A percentile compares a stretch with the other conserved stretches of the same genome.
Evolutionary conservation across 352 stramenopile species (phyloP).

Genomic region (Phytophthora sansomeana): DNA sequence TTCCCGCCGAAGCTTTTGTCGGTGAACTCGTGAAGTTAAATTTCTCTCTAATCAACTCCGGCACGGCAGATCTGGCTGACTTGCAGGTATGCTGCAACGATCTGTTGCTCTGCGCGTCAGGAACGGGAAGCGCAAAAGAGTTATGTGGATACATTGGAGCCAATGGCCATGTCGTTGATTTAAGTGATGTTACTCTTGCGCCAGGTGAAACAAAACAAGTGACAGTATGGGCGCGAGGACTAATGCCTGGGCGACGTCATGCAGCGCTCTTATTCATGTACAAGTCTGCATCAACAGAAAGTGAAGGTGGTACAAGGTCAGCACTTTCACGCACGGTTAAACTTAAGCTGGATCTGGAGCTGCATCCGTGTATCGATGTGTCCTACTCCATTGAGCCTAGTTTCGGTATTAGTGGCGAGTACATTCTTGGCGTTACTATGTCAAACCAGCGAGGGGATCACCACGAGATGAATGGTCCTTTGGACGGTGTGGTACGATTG

Average conservation of each 20-base stretch:
- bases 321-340: slow-evolving; percentile 50
- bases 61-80: slow-evolving; percentile 53
- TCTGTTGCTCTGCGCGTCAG: slow-evolving; percentile 61
- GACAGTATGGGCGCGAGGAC: slow-evolving; percentile 60
- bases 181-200: slow-evolving; percentile 55
- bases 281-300: slow-evolving; percentile 35
- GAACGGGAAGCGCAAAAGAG: slow-evolving; percentile 27
- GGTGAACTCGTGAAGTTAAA: slow-evolving; percentile 72
- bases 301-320: slow-evolving; percentile 19
- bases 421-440: slow-evolving; percentile 78
- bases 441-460: slow-evolving; percentile 57
- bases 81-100: slow-evolving; percentile 78
- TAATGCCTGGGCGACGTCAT: slow-evolving; percentile 48
- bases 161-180: slow-evolving; percentile 69
- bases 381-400: slow-evolving; percentile 77
- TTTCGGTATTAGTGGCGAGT: slow-evolving; percentile 68
- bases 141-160: slow-evolving; percentile 67
- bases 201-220: slow-evolving; percentile 63
- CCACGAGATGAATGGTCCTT: slow-evolving; percentile 21
- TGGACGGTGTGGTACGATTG: slow-evolving; percentile 50
- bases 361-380: slow-evolving; percentile 68
- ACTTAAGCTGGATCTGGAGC: slow-evolving; percentile 65
- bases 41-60: slow-evolving; percentile 63
- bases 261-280: slow-evolving; percentile 80
- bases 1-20: slow-evolving; percentile 54